Evolutionary conservation across 2,329 filamentous ascomycete genomes (phyloP), one percentile per base, ranked within the genome.

Genomic region (Hirsutella minnesotensis): DNA sequence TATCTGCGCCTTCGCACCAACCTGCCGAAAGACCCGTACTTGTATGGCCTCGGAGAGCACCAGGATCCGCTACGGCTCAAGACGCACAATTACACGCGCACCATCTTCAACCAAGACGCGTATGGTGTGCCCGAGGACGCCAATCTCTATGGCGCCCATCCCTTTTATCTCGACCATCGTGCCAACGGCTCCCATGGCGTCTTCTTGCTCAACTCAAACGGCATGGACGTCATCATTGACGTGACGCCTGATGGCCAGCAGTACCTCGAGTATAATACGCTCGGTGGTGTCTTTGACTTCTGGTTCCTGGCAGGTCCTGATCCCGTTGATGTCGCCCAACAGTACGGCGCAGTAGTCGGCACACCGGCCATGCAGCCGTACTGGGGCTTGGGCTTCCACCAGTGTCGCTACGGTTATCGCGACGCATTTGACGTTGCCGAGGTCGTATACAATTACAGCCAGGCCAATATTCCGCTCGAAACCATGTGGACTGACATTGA

Each of bases 1-100:
- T 92, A 87, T 53, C 61, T 92, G 20, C 76, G 80, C 18, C 67
- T 90, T 45, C 73, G 82, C 36, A 89, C 85, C 2, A 74, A 69
- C 46, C 67, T 92, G 10, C 84, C 86, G 0, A 60, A 74, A 1
- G 67, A 78, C 42, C 82, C 84, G 0, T 77, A 83, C 52, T 64
- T 92, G 5, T 92, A 92, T 56, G 86, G 86, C 1, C 69, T 90
- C 2, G 86, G 86, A 30, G 85, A 90, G 61, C 82, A 87, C 56
- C 80, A 75, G 3, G 84, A 89, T 51, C 68, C 78, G 1, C 78
- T 87, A 53, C 72, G 75, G 38, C 67, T 88, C 45, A 78, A 79
- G 47, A 82, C 77, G 0, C 78, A 73, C 27, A 74, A 83, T 59
- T 63, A 63, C 49, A 69, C 55, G 38, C 77, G 83, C 33, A 85